Evolutionary conservation across 2,329 filamentous ascomycete genomes (phyloP), one percentile per base, ranked within the genome.

Genomic region (Helminthosporium solani): DNA sequence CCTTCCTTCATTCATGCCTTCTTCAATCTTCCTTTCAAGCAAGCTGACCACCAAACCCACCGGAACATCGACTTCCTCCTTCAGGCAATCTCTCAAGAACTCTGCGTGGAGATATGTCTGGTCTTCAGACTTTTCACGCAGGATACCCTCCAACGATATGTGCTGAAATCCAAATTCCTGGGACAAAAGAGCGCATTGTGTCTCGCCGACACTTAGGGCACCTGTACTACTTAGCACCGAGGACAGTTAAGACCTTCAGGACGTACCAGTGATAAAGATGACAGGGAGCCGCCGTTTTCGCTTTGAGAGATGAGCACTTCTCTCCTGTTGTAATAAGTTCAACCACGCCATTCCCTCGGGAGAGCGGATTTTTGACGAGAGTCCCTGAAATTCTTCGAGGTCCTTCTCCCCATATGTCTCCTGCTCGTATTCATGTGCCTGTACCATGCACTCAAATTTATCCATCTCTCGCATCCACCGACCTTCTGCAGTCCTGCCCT

Each of bases 301-400:
- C 23, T 25, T 25, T 25, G 23, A 5, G 23, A 25, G 9, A 25
- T 25, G 9, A 9, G 23, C 23, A 6, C 9, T 9, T 25, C 23
- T 5, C 23, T 25, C 23, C 9, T 25, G 23, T 9, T 25, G 23
- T 9, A 25, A 25, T 9, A 25, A 9, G 6, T 25, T 9, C 9
- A 25, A 6, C 23, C 21, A 39, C 3, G 3, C 3, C n/a, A 1
- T 39, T n/a, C 7, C 36, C 27, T 27, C 9, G n/a, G 14, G 3
- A 27, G 36, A 39, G 16, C 3, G 7, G 9, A 39, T 14, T 27
- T 39, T 39, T 2, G 19, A 15, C 2, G 2, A 25, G 3, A 39
- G 36, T 39, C 36, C 6, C 19, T 39, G n/a, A n/a, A 39, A 39
- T 18, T 39, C 36, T 27, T 39, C n/a, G n/a, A 39, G 36, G 21